Base-by-base conservation (phyloP, 805 yeast species). In the Candida nemodendra region DNA sequence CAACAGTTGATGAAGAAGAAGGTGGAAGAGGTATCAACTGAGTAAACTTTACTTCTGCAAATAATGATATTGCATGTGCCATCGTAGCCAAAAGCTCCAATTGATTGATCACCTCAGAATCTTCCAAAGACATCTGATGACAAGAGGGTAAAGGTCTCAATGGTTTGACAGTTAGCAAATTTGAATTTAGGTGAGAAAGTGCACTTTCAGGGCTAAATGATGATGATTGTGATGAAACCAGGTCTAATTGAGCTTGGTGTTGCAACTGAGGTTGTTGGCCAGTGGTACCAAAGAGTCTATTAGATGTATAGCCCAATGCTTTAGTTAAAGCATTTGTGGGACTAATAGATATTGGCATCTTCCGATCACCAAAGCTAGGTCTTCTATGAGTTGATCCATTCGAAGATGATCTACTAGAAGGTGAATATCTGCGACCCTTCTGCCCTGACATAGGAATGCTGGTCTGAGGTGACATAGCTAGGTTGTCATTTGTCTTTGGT, bases 321-420 rank as follows among this genome's bases (percentile, higher is more conserved):
- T 82, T 83, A 2, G 90, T 82, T 39, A 93, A 72, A 0, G 98
- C 96, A 60, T 81, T 87, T 0, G 95, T 79, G 8, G 97, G 96
- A 16, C 81, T 74, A 25, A 84, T 78, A 1, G 87, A 77, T 23
- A 83, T 76, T 0, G 88, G 81, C 18, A 79, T 68, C 46, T 83
- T 71, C 41, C 86, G 70, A 21, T 79, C 85, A 9, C 74, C 73
- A 36, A 79, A 65, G 14, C 84, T 79, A 3, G 87, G 79, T 38
- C 84, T 66, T 47, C 85, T 71, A 29, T 74, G 66, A 32, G 50
- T 45, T 13, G 76, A 68, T 4, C 73, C 72, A 18, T 72, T 68
- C 11, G 79, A 63, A 11, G 70, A 65, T 0, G 74, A 68, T 39
- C 78, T 60, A 41, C 75, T 67, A 1, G 76, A 58, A 6, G 71